Conservation (phyloP, 2,329 filamentous ascomycete genomes). For the Mycocentrospora acerina region DNA sequence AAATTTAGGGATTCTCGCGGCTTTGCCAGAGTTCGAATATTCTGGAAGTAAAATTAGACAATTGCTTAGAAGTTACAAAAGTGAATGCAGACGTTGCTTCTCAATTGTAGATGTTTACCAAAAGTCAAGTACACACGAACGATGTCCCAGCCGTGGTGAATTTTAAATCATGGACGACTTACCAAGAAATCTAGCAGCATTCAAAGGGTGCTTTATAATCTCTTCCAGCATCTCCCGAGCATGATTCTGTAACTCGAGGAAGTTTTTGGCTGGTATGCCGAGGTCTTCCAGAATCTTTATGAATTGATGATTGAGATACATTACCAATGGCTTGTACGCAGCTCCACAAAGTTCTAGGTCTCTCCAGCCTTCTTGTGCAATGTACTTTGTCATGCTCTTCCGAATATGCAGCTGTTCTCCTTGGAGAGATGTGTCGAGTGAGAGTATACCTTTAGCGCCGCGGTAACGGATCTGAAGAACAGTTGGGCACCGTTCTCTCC, state of each 20-base stretch:
- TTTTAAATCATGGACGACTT: too few species aligned
- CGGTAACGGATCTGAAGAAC: conserved; percentile 67
- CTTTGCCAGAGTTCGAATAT: conserved; percentile 60
- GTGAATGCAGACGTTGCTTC: too few species aligned
- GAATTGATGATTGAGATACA: conserved; percentile 75
- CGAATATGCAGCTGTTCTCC: conserved; percentile 64
- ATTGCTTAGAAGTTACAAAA: too few species aligned
- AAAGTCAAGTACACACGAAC: too few species aligned
- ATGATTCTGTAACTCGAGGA: conserved; percentile 64
- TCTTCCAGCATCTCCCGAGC: conserved; percentile 62
- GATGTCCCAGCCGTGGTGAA: too few species aligned
- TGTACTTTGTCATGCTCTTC: conserved; percentile 79
- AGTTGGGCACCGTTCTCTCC: conserved; percentile 47
- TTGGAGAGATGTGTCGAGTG: conserved; percentile 62
- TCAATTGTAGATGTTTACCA: too few species aligned
- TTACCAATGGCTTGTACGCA: conserved; percentile 64
- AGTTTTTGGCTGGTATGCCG: conserved; percentile 59
- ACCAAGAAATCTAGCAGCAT: conserved; percentile 66
- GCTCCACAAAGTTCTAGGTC: conserved; percentile 73
- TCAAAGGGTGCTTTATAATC: conserved; percentile 59
- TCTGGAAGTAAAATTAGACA: conserved; percentile 31
- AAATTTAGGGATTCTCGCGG: conserved; percentile 62
- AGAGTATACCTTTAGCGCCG: conserved; percentile 64
- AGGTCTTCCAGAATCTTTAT: conserved; percentile 88
- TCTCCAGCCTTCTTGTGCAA: conserved; percentile 44